phyloP scores from a whole-genome alignment of 257 asterid genomes.

The Thymus quinquecostatus region DNA sequence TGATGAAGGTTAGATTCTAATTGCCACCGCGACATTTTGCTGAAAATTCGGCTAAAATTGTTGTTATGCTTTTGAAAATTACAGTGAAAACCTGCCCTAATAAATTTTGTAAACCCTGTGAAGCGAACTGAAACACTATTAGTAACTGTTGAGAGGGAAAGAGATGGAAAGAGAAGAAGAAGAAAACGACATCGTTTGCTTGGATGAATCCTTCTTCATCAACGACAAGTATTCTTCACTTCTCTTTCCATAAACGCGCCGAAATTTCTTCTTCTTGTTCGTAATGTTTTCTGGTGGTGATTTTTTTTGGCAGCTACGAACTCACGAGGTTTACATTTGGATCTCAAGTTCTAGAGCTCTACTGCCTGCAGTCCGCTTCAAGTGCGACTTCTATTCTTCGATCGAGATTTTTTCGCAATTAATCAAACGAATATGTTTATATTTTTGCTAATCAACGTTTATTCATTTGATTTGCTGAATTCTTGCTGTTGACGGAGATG shows the following conservation, averaged over 20 bases:
- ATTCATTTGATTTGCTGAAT: not conserved
- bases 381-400: constrained; percentile 46
- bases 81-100: too few species aligned
- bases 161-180: constrained; percentile 39
- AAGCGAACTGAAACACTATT: too few species aligned
- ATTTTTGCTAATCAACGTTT: not conserved
- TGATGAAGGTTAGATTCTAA: too few species aligned
- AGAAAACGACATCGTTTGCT: constrained; percentile 71
- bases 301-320: constrained; percentile 60
- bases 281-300: not conserved
- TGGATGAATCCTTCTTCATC: constrained; percentile 82
- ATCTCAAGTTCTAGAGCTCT: constrained; percentile 70
- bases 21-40: too few species aligned
- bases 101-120: too few species aligned
- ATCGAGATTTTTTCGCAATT: not conserved
- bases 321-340: constrained; percentile 77
- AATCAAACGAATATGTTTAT: too few species aligned
- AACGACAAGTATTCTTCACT: constrained; percentile 57
- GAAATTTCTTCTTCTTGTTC: not conserved
- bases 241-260: not conserved
- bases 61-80: too few species aligned
- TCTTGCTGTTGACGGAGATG: not conserved
- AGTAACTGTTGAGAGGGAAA: not conserved
- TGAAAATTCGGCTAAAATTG: too few species aligned
- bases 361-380: constrained; percentile 85